A percentile compares a stretch with the other conserved stretches of the same genome.
phyloP scores from a whole-genome alignment of 805 yeast genomes.

The Lipomyces yamadae region DNA sequence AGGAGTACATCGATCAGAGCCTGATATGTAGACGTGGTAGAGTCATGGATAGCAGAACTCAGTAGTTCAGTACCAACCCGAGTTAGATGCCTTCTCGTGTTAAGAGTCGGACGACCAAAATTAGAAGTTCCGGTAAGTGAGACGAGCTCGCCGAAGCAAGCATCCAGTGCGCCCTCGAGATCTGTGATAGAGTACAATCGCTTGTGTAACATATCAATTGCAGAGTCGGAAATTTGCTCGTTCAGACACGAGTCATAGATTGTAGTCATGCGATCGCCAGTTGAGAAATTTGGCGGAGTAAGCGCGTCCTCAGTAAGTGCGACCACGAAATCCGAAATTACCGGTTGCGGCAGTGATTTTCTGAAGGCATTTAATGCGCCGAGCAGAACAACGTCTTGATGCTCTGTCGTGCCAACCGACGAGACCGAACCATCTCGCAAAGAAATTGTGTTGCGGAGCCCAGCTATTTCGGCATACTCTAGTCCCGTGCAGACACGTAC shows the following conservation, averaged over 20 bases:
- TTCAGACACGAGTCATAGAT: constrained; percentile 29
- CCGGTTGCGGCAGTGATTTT: constrained; percentile 48
- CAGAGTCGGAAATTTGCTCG: constrained; percentile 36
- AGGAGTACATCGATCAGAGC: constrained; percentile 23
- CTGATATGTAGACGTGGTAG: constrained; percentile 8
- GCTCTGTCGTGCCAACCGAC: constrained; percentile 1
- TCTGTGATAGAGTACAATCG: constrained; percentile 22
- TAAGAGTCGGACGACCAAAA: constrained; percentile 21
- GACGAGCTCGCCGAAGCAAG: constrained; percentile 14
- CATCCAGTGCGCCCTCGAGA: constrained; percentile 26
- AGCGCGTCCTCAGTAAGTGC: constrained; percentile 48
- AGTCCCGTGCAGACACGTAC: constrained; percentile 45
- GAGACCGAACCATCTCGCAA: neutral
- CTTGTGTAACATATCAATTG: constrained; percentile 30
- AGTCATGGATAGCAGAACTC: constrained; percentile 11
- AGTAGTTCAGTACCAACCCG: constrained; percentile 15
- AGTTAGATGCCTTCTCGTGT: constrained; percentile 17
- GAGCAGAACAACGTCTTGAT: constrained; percentile 40
- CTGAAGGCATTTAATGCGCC: constrained; percentile 51
- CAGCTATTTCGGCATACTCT: constrained; percentile 44
- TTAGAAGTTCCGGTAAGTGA: constrained; percentile 7
- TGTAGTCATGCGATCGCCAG: constrained; percentile 32
- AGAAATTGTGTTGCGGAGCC: constrained; percentile 32
- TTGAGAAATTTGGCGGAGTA: constrained; percentile 26
- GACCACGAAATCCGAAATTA: constrained; percentile 45